Evolutionary conservation across 768 basidiomycete species (phyloP).

Genomic region (Hypsizygus marmoreus): DNA sequence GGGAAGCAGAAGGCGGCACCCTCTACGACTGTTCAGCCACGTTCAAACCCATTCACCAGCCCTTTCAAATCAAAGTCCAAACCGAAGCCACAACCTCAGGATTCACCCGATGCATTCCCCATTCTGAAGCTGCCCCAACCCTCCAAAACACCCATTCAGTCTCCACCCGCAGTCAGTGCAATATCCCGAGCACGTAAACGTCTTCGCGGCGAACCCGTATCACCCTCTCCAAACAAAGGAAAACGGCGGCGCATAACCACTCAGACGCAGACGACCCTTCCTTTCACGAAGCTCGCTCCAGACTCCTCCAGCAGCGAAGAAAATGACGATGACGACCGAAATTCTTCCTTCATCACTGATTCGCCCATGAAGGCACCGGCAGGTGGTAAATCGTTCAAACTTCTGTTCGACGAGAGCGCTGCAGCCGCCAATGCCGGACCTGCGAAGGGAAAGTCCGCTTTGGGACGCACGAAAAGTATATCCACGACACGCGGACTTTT

Average conservation of each 20-base stretch:
- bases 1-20: conserved; percentile 38
- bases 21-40: conserved; percentile 21
- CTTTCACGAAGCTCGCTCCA: conserved; percentile 35
- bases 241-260: conserved; percentile 64
- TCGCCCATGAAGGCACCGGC: conserved; percentile 68
- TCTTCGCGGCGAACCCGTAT: conserved; percentile 79
- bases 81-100: conserved; percentile 35
- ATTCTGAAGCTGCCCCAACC: conserved; percentile 25
- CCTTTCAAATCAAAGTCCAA: conserved; percentile 38
- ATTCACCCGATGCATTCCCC: conserved; percentile 45
- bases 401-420: conserved; percentile 58
- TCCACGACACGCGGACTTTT: conserved; percentile 14
- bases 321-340: conserved; percentile 37
- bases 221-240: conserved; percentile 78
- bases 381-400: conserved; percentile 62
- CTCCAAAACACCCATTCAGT: conserved; percentile 21
- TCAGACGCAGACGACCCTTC: conserved; percentile 40
- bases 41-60: conserved; percentile 48
- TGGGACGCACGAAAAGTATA: conserved; percentile 12
- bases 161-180: conserved; percentile 40
- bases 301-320: conserved; percentile 33
- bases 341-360: conserved; percentile 62
- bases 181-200: conserved; percentile 77
- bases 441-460: conserved; percentile 6
- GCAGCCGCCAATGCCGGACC: conserved; percentile 8